Base-by-base conservation (phyloP, 129 eudicot species). In the Tagetes patula region DNA sequence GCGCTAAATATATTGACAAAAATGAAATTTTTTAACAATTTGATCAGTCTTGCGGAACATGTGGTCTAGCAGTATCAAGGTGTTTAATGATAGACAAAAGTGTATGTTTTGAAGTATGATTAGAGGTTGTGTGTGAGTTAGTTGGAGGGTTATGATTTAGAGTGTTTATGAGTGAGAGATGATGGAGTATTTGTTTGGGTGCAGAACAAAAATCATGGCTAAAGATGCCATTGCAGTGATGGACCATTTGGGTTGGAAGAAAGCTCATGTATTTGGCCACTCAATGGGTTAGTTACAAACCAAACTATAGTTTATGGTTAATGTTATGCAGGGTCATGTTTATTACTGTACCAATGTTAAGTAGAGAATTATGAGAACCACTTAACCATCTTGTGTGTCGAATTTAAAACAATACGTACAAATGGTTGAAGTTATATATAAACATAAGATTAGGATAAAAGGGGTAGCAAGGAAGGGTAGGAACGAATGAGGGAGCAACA, bases 211-310 rank as follows among this genome's bases (percentile, higher is more conserved):
- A 8, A 88, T 91, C 38, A 95, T 95, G 97, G 99, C 96, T 12
- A 91, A 91, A 82, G 99, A 95, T 85, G 96, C 96, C 9, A 91
- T 95, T 50, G 94, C 96, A 67, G 68, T 95, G 38, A 87, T 95
- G 94, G 95, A 95, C 61, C 97, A 95, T 67, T 82, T 95, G 83
- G 97, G 94, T 59, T 95, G 99, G 99, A 69, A 74, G 74, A 88
- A 87, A 86, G 99, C 97, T 52, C 99, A 95, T 85, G 90, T 95
- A 20, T 85, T 95, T 70, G 99, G 99, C 12, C 99, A 95, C 78
- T 95, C 99, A 71, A 95, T 95, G 99, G 99, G 99, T 95, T 76
- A 79, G 94, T 80, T 4, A 52, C 69, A 48, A 38, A 9, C 55
- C 71, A 47, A 36, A 12, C 64, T 67, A 20, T 69, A 70, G 20